A percentile compares a stretch with the other conserved stretches of the same genome.
Conservation (phyloP, 2,329 filamentous ascomycete species). For the Lecanoromycetidae sp. region DNA sequence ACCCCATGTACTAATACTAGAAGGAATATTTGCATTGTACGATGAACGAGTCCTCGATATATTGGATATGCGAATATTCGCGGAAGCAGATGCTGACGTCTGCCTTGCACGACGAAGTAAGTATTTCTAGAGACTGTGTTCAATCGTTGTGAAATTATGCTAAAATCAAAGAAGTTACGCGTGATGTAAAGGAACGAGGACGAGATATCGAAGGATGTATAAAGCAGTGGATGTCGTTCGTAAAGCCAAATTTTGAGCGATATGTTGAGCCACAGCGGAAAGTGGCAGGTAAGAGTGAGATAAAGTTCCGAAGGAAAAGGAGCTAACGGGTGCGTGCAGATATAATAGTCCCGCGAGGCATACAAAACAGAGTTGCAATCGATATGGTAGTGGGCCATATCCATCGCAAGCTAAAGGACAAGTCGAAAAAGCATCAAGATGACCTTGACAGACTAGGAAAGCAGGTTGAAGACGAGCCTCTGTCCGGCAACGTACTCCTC, state of each 20-base stretch:
- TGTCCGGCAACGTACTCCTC: conserved; percentile 63
- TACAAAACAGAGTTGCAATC: conserved; percentile 90
- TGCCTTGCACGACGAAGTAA: conserved; percentile 79
- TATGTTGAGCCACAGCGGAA: conserved; percentile 87
- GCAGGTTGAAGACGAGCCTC: conserved; percentile 55
- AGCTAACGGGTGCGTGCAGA: conserved; percentile 40
- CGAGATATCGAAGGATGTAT: conserved; percentile 90
- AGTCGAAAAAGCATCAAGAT: conserved; percentile 70
- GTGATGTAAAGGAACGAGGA: conserved; percentile 80
- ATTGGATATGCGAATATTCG: conserved; percentile 94
- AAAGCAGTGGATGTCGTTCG: conserved; percentile 94
- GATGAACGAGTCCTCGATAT: conserved; percentile 75
- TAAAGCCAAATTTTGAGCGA: conserved; percentile 93
- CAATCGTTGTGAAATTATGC: conserved; percentile 18
- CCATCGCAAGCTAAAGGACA: conserved; percentile 71
- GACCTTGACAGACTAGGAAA: conserved; percentile 66
- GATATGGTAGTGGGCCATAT: conserved; percentile 89
- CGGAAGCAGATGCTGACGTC: conserved; percentile 88
- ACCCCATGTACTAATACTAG: conserved; percentile 85
- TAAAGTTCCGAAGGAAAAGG: too few species aligned
- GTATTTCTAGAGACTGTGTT: conserved; percentile 21
- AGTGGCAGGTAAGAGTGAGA: conserved; percentile 49
- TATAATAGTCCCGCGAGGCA: conserved; percentile 86
- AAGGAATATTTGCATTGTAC: conserved; percentile 91
- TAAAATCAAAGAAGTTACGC: conserved; percentile 46